Base-by-base conservation (phyloP, 768 basidiomycete species). In the Dioszegia hungarica region DNA sequence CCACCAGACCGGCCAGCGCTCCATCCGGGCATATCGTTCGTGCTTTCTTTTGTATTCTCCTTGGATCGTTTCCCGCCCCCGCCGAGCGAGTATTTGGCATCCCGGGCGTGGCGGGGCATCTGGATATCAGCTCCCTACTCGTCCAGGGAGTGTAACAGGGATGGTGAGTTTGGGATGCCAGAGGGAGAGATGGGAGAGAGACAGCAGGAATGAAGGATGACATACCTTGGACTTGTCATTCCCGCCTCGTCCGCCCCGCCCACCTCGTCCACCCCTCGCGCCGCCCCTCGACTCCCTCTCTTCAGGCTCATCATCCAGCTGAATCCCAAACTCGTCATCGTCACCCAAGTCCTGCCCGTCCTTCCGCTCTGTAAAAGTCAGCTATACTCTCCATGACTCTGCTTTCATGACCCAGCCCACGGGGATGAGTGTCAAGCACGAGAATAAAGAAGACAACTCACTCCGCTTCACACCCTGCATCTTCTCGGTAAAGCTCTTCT, bases 401-500 rank as follows among this genome's bases (percentile, higher is more conserved):
- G n/a, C n/a, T n/a, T n/a, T n/a, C n/a, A n/a, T n/a, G n/a, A n/a
- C n/a, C n/a, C n/a, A n/a, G n/a, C n/a, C n/a, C n/a, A n/a, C n/a
- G n/a, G n/a, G n/a, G n/a, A n/a, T n/a, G n/a, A n/a, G n/a, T n/a
- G n/a, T n/a, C n/a, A n/a, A n/a, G n/a, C n/a, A n/a, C n/a, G n/a
- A n/a, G n/a, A n/a, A n/a, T n/a, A n/a, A n/a, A n/a, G n/a, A n/a
- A n/a, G n/a, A n/a, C n/a, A 11, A 80, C 84, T 56, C 75, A 94
- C 92, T 95, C 77, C 91, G 82, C 79, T 97, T 95, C 61, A 97
- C 82, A 6, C 85, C 84, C 70, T 91, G 87, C 22, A 92, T 79
- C 38, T 85, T 80, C 66, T 93, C 90, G 56, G 87, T 86, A 82
- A 94, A 86, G 29, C 90, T 89, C 79, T 93, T 95, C 81, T 92